Evolutionary conservation across 805 yeast genomes (phyloP), one percentile per base, ranked within the genome.

Genomic region (Kazachstania bromeliacearum): DNA sequence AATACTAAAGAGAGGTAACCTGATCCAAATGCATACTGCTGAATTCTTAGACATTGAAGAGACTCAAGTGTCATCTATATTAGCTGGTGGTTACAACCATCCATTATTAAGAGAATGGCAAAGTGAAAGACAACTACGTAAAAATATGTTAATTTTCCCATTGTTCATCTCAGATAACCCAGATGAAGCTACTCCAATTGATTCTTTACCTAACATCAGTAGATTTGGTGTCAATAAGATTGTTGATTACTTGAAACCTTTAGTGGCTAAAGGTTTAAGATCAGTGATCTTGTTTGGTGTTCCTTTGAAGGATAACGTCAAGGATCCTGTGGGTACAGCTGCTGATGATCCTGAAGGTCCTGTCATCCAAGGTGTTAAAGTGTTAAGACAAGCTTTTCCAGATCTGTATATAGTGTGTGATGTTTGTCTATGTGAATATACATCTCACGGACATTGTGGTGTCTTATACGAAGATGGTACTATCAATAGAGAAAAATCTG

Each of bases 401-500:
- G 80, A 75, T 19, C 69, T 92, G 40, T 89, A 79, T 58, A 75
- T 92, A 44, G 76, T 87, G 72, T 83, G 95, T 54, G 98, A 92
- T 55, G 96, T 89, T 18, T 92, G 98, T 61, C 65, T 92, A 36
- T 92, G 98, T 66, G 98, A 92, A 62, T 92, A 85, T 61, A 92
- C 98, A 7, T 72, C 79, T 38, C 97, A 92, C 53, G 98, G 98
- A n/a, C 98, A 92, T 59, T 92, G 98, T 64, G 98, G 98, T 28
- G 70, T 87, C 12, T 68, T 92, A 36, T 70, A 79, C 42, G 94
- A 83, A 38, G 96, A 87, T 55, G 96, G 97, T 6, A 55, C 83
- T 7, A 73, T 92, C 50, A 79, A 82, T 55, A 71, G 95, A 37
- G 82, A 77, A 37, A 57, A 62, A 36, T 75, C 89, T 10, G 94